Evolutionary conservation across 805 yeast species (phyloP).

Genomic region (Wickerhamiella occidentalis): DNA sequence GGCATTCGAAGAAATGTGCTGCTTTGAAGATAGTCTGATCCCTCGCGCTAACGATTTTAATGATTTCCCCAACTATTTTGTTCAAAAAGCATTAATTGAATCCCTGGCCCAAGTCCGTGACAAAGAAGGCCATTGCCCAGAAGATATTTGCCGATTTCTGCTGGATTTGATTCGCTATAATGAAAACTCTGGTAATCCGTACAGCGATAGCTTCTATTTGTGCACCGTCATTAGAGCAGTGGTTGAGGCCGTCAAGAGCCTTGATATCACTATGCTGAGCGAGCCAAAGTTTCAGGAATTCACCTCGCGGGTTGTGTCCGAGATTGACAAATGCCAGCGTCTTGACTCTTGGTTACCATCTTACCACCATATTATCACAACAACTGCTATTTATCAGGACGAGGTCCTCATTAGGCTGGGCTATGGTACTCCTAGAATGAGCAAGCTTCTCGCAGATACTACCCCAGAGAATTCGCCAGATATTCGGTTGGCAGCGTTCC

Average conservation of each 20-base stretch:
- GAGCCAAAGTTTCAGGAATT: slow-evolving; percentile 25
- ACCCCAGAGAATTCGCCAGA: slow-evolving; percentile 36
- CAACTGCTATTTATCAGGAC: slow-evolving; percentile 46
- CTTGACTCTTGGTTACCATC: slow-evolving; percentile 84
- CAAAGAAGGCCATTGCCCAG: slow-evolving; percentile 49
- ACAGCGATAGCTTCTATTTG: slow-evolving; percentile 59
- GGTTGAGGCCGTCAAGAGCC: slow-evolving; percentile 30
- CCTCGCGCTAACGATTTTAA: slow-evolving; percentile 77
- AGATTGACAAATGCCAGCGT: slow-evolving; percentile 60
- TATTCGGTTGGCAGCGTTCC: slow-evolving; percentile 55
- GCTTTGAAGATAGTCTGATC: slow-evolving; percentile 52
- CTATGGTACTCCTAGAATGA: slow-evolving; percentile 38
- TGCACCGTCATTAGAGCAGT: slow-evolving; percentile 45
- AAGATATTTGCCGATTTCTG: slow-evolving; percentile 47
- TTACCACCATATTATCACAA: slow-evolving; percentile 43
- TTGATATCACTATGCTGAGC: slow-evolving; percentile 10
- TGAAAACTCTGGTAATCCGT: slow-evolving; percentile 70
- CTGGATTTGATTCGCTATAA: slow-evolving; percentile 67
- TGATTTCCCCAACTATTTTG: slow-evolving; percentile 52
- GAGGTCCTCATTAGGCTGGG: slow-evolving; percentile 48
- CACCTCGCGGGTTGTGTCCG: slow-evolving; percentile 42
- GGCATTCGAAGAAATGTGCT: slow-evolving; percentile 57
- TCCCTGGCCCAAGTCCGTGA: slow-evolving; percentile 52
- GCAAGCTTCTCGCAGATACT: slow-evolving; percentile 46
- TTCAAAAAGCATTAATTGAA: slow-evolving; percentile 56